Evolutionary conservation across 2,329 filamentous ascomycete species (phyloP).

Genomic region (Aspergillus viridinutans): DNA sequence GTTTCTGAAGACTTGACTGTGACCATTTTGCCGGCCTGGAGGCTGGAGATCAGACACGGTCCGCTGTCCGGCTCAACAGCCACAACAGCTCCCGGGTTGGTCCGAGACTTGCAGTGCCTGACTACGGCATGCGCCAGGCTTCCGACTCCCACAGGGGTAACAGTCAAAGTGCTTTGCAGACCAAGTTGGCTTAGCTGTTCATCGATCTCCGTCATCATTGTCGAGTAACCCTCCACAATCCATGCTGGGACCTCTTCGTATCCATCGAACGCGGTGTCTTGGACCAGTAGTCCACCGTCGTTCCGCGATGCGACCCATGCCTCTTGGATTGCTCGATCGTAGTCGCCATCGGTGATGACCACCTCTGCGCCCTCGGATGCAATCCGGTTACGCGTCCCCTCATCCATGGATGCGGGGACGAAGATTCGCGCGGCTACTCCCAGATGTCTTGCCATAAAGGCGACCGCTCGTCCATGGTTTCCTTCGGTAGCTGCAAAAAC

Average conservation of each 20-base stretch:
- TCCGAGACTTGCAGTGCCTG: slow-evolving; percentile 56
- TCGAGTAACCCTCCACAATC: slow-evolving; percentile 74
- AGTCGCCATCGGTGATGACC: slow-evolving; percentile 52
- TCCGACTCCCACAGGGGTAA: slow-evolving; percentile 69
- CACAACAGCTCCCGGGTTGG: slow-evolving; percentile 45
- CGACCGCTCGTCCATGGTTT: slow-evolving; percentile 71
- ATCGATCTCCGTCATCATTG: slow-evolving; percentile 67
- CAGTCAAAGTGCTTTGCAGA: slow-evolving; percentile 45
- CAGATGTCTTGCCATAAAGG: slow-evolving; percentile 62
- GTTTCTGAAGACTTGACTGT: slow-evolving; percentile 56
- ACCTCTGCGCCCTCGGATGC: slow-evolving; percentile 60
- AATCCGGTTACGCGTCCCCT: slow-evolving; percentile 53
- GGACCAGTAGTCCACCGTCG: slow-evolving; percentile 54
- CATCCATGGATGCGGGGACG: slow-evolving; percentile 58
- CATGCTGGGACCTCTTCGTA: slow-evolving; percentile 66
- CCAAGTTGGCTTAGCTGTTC: slow-evolving; percentile 49
- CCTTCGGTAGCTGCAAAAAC: slow-evolving; percentile 68
- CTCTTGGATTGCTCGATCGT: slow-evolving; percentile 58
- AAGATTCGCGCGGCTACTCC: slow-evolving; percentile 55
- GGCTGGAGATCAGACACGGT: slow-evolving; percentile 48
- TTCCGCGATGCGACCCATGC: slow-evolving; percentile 42
- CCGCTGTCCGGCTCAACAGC: slow-evolving; percentile 67
- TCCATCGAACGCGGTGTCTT: slow-evolving; percentile 64
- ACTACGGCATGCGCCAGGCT: slow-evolving; percentile 67
- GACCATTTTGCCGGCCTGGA: slow-evolving; percentile 46